These are phyloP conservation scores for Leccinum ochraceum DNA, from an alignment of 768 basidiomycete genomes.

Conservation along the genomic window DNA sequence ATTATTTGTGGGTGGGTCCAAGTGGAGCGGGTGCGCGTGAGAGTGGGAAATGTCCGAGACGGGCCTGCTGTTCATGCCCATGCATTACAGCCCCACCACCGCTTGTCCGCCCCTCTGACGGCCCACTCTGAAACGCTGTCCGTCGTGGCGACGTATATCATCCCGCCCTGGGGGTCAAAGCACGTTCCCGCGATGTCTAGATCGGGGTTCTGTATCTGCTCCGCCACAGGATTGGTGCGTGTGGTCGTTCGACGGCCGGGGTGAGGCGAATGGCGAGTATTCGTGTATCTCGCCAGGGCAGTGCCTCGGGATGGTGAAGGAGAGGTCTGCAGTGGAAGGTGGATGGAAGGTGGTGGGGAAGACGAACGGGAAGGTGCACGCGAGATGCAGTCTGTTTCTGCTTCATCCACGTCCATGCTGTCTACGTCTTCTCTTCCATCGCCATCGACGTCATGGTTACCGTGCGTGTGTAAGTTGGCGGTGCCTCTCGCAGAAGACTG, in stretches of 20 bases:
- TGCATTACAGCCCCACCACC: slow-evolving; percentile 62
- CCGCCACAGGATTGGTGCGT: slow-evolving; percentile 12
- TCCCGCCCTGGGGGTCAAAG: slow-evolving; percentile 70
- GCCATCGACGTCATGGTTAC: slow-evolving; percentile 23
- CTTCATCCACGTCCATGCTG: slow-evolving; percentile 51
- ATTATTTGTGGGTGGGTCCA: slow-evolving; percentile 7
- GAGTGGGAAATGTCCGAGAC: neutral
- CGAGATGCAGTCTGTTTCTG: slow-evolving; percentile 56
- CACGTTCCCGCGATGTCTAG: slow-evolving; percentile 69
- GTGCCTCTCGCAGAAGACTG: slow-evolving; percentile 21
- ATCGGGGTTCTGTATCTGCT: slow-evolving; percentile 23
- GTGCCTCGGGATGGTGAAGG: slow-evolving; percentile 23
- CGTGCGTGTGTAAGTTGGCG: slow-evolving; percentile 15
- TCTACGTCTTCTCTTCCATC: slow-evolving; percentile 39
- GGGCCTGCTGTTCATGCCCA: slow-evolving; percentile 37
- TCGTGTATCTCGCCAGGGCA: slow-evolving; percentile 21
- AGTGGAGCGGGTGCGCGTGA: neutral
- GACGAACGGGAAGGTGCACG: slow-evolving; percentile 47
- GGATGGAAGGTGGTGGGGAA: slow-evolving; percentile 45
- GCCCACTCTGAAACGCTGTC: slow-evolving; percentile 76
- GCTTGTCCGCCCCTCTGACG: slow-evolving; percentile 67
- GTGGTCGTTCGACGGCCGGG: slow-evolving; percentile 18
- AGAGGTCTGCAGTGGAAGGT: slow-evolving; percentile 30
- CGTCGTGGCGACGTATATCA: slow-evolving; percentile 67
- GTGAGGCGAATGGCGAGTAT: slow-evolving; percentile 20